These are phyloP conservation scores for Colletotrichum simmondsii DNA, from an alignment of 2,329 filamentous ascomycete species.

Conservation along the genomic window DNA sequence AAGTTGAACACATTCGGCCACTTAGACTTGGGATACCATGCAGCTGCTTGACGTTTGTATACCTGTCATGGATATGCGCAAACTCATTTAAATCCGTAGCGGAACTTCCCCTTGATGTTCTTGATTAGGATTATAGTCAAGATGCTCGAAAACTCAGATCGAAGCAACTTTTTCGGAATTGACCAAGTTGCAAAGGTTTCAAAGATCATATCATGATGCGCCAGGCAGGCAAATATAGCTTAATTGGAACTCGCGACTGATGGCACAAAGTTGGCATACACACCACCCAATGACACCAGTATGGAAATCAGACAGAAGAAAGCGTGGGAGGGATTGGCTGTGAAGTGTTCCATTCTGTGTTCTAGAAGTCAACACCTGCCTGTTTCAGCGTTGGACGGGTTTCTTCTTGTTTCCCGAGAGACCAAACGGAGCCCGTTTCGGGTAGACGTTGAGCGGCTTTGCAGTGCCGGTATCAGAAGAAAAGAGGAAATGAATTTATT, in stretches of 20 bases:
- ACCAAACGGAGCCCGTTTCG: background rate
- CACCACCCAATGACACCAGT: background rate
- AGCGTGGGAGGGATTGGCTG: background rate
- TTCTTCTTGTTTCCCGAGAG: background rate
- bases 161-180: background rate
- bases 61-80: too few species aligned
- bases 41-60: too few species aligned
- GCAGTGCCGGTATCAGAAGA: background rate
- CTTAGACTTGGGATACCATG: too few species aligned
- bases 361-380: background rate
- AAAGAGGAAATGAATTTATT: background rate
- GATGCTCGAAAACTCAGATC: background rate
- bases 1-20: too few species aligned
- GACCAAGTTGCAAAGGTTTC: background rate
- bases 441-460: background rate
- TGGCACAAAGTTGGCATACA: background rate
- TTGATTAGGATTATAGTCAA: too few species aligned
- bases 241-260: background rate
- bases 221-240: background rate
- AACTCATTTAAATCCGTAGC: too few species aligned
- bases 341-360: background rate
- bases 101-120: too few species aligned
- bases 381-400: background rate
- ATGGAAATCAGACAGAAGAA: background rate
- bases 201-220: background rate